These are phyloP conservation scores for Xylariales sp. DNA, from an alignment of 2,329 filamentous ascomycete genomes.

Conservation along the genomic window DNA sequence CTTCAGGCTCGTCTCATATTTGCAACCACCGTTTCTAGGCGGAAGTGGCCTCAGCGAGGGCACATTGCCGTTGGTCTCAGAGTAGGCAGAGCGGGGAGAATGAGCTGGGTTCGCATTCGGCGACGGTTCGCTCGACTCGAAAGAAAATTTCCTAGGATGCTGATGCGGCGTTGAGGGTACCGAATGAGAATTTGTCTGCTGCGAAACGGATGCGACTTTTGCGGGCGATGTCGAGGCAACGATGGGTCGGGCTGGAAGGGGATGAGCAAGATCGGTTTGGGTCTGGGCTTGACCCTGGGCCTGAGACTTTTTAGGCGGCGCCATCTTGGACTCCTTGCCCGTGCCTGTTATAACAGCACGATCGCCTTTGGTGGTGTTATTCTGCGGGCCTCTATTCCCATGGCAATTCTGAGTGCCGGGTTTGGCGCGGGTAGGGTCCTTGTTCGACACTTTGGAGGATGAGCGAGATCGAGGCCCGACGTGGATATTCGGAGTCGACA, in stretches of 20 bases:
- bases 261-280: slow-evolving; percentile 11
- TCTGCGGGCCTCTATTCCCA: slow-evolving; percentile 59
- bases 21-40: slow-evolving; percentile 61
- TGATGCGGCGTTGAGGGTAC: slow-evolving; percentile 93
- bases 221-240: slow-evolving; percentile 35
- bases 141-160: slow-evolving; percentile 75
- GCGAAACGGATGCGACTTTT: slow-evolving; percentile 39
- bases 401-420: slow-evolving; percentile 50
- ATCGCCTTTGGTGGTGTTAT: slow-evolving; percentile 46
- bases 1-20: slow-evolving; percentile 82
- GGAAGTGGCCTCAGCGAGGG: slow-evolving; percentile 64
- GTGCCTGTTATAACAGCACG: slow-evolving; percentile 58
- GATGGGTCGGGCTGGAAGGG: slow-evolving; percentile 17
- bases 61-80: slow-evolving; percentile 74
- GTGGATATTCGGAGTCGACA: slow-evolving; percentile 53
- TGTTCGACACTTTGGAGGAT: slow-evolving; percentile 55
- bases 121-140: slow-evolving; percentile 73
- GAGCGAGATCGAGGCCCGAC: slow-evolving; percentile 53
- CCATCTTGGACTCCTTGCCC: slow-evolving; percentile 52
- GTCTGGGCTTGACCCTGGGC: too few species aligned
- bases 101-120: slow-evolving; percentile 72
- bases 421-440: slow-evolving; percentile 43
- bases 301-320: slow-evolving; percentile 13
- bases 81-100: slow-evolving; percentile 85
- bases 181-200: slow-evolving; percentile 67